A percentile compares a stretch with the other conserved stretches of the same genome.
phyloP scores from a whole-genome alignment of 495 filamentous ascomycete species.

The Neurospora sp. region DNA sequence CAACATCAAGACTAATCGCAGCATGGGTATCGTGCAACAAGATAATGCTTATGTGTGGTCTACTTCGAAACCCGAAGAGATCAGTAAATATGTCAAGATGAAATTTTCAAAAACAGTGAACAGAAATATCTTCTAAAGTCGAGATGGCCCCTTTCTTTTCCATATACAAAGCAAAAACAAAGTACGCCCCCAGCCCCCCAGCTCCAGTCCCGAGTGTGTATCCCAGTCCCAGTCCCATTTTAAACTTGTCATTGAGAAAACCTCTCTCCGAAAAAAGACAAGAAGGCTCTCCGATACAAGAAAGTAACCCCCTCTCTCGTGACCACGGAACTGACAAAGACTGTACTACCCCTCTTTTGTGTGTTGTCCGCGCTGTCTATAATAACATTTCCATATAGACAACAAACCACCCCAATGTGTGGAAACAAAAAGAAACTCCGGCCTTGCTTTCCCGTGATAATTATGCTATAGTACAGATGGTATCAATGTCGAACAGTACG shows the following conservation, averaged over 20 bases:
- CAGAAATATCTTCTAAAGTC: neutral
- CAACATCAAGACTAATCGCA: neutral
- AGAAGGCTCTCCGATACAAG: too few relatives aligned
- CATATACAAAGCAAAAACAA: neutral
- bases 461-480: conserved; percentile 1
- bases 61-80: neutral
- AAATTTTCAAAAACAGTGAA: neutral
- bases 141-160: neutral
- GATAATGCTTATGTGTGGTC: neutral
- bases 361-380: neutral
- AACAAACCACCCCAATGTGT: neutral
- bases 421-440: neutral
- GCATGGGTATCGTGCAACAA: neutral
- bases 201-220: neutral
- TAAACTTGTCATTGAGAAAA: neutral
- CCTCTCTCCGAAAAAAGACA: neutral
- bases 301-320: neutral
- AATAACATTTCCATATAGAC: neutral
- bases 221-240: neutral
- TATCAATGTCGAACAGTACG: neutral
- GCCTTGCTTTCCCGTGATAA: neutral
- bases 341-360: neutral
- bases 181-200: neutral
- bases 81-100: neutral
- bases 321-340: neutral